Base-by-base conservation (phyloP, 1,139 yeast genomes). In the Sugiyamaella pinicola region DNA sequence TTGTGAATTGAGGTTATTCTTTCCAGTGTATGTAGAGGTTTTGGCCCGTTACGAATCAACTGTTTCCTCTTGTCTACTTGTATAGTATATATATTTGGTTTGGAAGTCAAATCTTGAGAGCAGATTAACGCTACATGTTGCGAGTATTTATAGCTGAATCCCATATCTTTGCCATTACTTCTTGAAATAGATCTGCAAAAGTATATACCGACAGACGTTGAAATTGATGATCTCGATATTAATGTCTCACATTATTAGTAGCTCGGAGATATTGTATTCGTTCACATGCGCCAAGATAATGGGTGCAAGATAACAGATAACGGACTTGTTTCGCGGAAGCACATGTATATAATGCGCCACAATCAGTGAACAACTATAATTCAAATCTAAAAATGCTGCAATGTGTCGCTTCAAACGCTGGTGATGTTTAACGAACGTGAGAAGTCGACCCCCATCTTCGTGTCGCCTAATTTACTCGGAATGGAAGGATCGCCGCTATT, bases 381-480 rank as follows among this genome's bases (percentile, higher is more conserved):
- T 24, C 28, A 24, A 6, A 9, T 24, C 6, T 9, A 24, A 24
- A 24, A 6, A 24, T 24, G 28, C 28, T 6, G 28, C 9, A 24
- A 9, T 24, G 28, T 9, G 28, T 24, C 6, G 9, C 28, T 24
- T 24, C 8, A 24, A 9, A 9, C 9, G 28, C 28, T 24, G 28
- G 28, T 6, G 28, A 24, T 9, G 28, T 24, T 24, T 24, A 9
- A 24, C 9, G 9, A 6, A 24, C 28, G 8, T 6, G 9, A 6
- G 9, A 24, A 24, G 28, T 24, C 28, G 28, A 6, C 35, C 35
- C 15, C 3, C 17, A 31, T 6, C 17, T 31, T 3, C 17, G 4
- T 35, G 39, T 18, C 39, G 39, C 39, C 17, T 35, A 35, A 17
- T 35, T 35, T 35, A 35, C 39, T n/a, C 8, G 21, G 21, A 35